Base-by-base conservation (phyloP, 257 asterid species). In the Solanum pimpinellifolium region DNA sequence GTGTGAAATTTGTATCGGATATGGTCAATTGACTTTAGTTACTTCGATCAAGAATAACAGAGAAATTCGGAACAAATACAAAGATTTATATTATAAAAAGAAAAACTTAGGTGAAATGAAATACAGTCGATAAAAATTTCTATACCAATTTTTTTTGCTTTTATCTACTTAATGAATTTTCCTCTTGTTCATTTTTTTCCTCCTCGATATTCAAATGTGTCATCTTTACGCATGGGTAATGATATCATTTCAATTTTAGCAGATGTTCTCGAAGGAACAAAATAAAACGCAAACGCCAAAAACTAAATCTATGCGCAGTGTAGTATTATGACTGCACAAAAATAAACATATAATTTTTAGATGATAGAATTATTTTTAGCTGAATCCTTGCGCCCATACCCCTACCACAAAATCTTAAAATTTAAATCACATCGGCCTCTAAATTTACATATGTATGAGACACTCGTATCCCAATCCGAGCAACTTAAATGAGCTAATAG, bases 321-420 rank as follows among this genome's bases (percentile, higher is more conserved):
- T 35, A 35, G 7, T 37, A 6, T 6, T 37, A 2, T 37, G 1
- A 37, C 7, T 0, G 0, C 7, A 37, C 39, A 37, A 37, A 37
- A 37, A 37, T 37, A 37, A 37, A 37, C 39, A 37, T 37, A 5
- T 37, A 37, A 37, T 37, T 18, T 56, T 18, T 56, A 56, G 65
- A 18, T 56, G 4, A 56, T 18, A 6, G 11, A 56, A 56, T 56
- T 18, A 18, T 18, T 56, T 56, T 56, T 56, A 56, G 11, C 0
- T 56, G 4, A 56, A 56, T 18, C 11, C n/a, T 1, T 0, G 11
- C 2, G 7, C 4, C 1, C 1, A 7, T 18, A 18, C 3, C 0
- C n/a, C 2, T 56, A 56, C n/a, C 11, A 10, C n/a, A 2, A 56
- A 56, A 56, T 9, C 65, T 56, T 56, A 56, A 7, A 56, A 56